phyloP scores from a whole-genome alignment of 176 grass and related monocot species.

The Rhynchospora pubera region DNA sequence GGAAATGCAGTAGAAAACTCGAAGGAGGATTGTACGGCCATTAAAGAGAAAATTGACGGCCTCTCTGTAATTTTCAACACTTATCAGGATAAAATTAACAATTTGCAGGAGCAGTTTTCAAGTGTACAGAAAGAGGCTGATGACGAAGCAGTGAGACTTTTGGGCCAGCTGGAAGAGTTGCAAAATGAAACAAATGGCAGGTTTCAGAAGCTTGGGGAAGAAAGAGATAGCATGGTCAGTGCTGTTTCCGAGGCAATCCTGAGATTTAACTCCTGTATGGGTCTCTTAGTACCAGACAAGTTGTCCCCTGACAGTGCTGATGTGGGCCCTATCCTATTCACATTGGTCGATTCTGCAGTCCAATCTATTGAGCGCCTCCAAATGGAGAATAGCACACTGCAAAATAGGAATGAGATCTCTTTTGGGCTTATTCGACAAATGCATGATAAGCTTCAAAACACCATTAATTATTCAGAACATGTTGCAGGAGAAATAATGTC shows the following conservation, averaged over 20 bases:
- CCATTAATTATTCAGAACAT: slow-evolving; percentile 33
- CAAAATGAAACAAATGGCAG: slow-evolving; percentile 47
- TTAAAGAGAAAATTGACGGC: slow-evolving; percentile 56
- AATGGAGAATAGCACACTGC: slow-evolving; percentile 39
- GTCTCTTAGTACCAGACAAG: slow-evolving; percentile 28
- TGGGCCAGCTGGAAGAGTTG: slow-evolving; percentile 54
- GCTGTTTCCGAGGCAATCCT: slow-evolving; percentile 34
- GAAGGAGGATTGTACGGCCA: slow-evolving; percentile 32
- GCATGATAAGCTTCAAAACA: slow-evolving; percentile 42
- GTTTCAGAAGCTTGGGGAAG: slow-evolving; percentile 43
- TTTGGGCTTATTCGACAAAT: slow-evolving; percentile 39
- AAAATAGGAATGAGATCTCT: slow-evolving; percentile 48
- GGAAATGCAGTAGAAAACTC: slow-evolving; percentile 36
- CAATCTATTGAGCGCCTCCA: slow-evolving; percentile 46
- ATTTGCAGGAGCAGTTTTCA: slow-evolving; percentile 47
- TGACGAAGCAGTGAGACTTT: slow-evolving; percentile 38
- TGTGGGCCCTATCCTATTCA: slow-evolving; percentile 26
- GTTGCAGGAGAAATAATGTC: slow-evolving; percentile 31
- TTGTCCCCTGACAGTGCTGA: slow-evolving; percentile 25
- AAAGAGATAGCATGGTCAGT: slow-evolving; percentile 39
- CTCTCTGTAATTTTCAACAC: slow-evolving; percentile 46
- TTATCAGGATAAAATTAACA: slow-evolving; percentile 45
- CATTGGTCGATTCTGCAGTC: slow-evolving; percentile 41
- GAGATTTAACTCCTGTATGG: slow-evolving; percentile 39
- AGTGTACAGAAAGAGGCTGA: slow-evolving; percentile 41